A percentile compares a stretch with the other conserved stretches of the same genome.
phyloP scores from a whole-genome alignment of 2,329 filamentous ascomycete genomes.

The Lachnellula cervina region DNA sequence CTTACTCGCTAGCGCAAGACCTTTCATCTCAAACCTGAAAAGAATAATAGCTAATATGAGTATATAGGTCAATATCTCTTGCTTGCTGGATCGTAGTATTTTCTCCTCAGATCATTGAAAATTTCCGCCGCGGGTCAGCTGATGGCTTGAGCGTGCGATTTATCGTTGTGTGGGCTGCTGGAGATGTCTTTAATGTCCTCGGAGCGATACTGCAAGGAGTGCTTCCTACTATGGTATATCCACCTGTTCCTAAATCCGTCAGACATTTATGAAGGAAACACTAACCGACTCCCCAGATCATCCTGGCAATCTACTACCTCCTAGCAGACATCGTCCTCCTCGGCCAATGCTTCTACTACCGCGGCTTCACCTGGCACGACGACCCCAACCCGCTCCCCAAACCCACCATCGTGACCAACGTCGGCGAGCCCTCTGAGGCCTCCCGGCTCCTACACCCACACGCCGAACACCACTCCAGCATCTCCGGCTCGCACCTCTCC shows the following conservation, averaged over 20 bases:
- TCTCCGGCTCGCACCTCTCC: constrained; percentile 66
- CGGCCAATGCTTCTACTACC: constrained; percentile 91
- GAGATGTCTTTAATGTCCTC: constrained; percentile 95
- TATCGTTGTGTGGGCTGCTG: constrained; percentile 85
- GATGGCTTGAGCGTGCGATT: constrained; percentile 89
- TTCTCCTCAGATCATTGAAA: constrained; percentile 93
- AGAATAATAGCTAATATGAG: constrained; percentile 8
- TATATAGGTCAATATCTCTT: constrained; percentile 78
- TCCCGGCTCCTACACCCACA: constrained; percentile 44
- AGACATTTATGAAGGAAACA: not conserved
- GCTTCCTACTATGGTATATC: constrained; percentile 76
- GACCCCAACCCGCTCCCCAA: constrained; percentile 43
- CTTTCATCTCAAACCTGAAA: not conserved
- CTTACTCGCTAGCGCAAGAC: not conserved
- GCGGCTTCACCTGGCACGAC: constrained; percentile 68
- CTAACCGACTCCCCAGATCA: constrained; percentile 48
- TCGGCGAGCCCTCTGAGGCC: constrained; percentile 44
- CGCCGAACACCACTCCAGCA: constrained; percentile 34
- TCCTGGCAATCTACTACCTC: constrained; percentile 91
- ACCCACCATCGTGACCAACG: constrained; percentile 32
- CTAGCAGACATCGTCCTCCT: constrained; percentile 86
- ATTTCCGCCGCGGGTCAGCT: constrained; percentile 78
- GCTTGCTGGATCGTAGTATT: constrained; percentile 96
- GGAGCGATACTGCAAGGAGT: constrained; percentile 90
- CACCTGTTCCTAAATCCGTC: not conserved